Evolutionary conservation across 805 yeast species (phyloP), one percentile per base, ranked within the genome.

Genomic region (Citeromyces nyonsensis): DNA sequence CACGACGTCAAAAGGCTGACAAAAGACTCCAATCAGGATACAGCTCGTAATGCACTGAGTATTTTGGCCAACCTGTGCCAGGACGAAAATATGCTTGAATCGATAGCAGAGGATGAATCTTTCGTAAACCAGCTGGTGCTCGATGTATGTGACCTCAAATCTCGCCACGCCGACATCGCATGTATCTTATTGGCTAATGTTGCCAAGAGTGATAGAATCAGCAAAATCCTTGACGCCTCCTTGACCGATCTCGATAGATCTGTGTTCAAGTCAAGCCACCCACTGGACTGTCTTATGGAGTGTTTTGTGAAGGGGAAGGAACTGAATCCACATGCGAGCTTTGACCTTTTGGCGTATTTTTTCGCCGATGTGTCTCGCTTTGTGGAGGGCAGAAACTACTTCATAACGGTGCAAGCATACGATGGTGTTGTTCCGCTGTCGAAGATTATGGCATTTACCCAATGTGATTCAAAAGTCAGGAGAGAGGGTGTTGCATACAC

Each of bases 401-500:
- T 85, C 45, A 68, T 77, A 29, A 66, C 76, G 2, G 62, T 65
- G 41, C 94, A 81, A 55, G 63, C 48, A 4, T 83, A 83, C 47
- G 95, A 84, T 48, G 59, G 54, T 12, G 77, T 81, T 12, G 74
- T 80, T 11, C 95, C 95, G 25, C 54, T 84, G 14, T 72, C 85
- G n/a, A 83, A 83, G 48, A 54, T 85, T 18, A 59, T 82, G 37
- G 91, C 74, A 0, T 85, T 84, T 55, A 79, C 95, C 4, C 86
- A 82, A 47, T 71, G 74, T 45, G 86, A 79, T 46, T 63, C 82
- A 10, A 72, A 71, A 44, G 70, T 72, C 15, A 73, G 97, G 57
- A 69, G 97, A 54, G 86, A 80, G 49, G 96, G 95, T 47, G 86
- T 83, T 26, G 93, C 94, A 2, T 79, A 94, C 4, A 80, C 95